phyloP scores from a whole-genome alignment of 345 rosid genomes.

The Brassica cretica region DNA sequence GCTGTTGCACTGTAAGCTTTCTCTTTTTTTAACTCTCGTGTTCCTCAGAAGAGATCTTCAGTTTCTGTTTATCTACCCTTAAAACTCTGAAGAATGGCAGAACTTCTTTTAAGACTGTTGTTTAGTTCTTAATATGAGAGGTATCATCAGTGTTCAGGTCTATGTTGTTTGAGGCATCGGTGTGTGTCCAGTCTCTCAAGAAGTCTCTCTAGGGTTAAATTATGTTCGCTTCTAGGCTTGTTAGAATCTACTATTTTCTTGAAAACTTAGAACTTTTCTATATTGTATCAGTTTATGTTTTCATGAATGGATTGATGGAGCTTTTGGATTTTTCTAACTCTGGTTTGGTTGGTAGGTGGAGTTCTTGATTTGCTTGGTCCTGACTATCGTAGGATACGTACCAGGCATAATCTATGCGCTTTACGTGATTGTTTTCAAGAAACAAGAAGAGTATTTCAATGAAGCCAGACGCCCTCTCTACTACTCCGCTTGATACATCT shows the following conservation, averaged over 20 bases:
- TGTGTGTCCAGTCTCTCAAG: neutral
- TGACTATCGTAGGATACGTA: slow-evolving; percentile 80
- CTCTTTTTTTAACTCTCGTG: neutral
- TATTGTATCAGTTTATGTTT: neutral
- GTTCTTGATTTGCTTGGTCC: slow-evolving; percentile 71
- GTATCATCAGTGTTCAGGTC: too few species aligned
- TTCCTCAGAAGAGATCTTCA: neutral
- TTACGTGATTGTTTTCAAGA: slow-evolving; percentile 75
- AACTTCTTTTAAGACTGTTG: neutral
- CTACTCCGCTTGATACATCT: slow-evolving; percentile 31
- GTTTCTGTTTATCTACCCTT: neutral
- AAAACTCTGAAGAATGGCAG: neutral
- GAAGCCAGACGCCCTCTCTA: slow-evolving; percentile 87
- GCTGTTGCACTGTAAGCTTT: too few species aligned
- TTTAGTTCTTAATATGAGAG: too few species aligned
- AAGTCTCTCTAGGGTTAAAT: neutral
- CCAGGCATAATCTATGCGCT: slow-evolving; percentile 94
- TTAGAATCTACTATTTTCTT: too few species aligned
- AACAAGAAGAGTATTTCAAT: slow-evolving; percentile 79
- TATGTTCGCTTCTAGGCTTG: neutral
- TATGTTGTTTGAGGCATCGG: neutral
- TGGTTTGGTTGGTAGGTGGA: slow-evolving; percentile 55
- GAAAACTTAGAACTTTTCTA: neutral
- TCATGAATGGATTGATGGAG: neutral
- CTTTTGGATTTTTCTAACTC: neutral